phyloP scores from a whole-genome alignment of 805 yeast genomes.

The Nakazawaea populi region DNA sequence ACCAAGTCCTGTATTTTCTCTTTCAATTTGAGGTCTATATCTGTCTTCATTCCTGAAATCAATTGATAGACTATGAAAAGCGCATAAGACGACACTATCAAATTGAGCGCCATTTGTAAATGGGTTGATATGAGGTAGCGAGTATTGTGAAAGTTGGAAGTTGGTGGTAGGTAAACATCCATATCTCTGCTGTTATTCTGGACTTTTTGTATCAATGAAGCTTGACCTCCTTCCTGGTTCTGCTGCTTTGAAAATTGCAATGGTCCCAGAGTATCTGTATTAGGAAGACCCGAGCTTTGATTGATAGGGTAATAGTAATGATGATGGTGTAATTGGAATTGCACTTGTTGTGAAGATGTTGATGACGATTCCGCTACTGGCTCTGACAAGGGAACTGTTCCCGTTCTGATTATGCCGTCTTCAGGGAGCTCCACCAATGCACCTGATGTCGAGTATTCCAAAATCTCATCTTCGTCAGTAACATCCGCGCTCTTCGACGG shows the following conservation, averaged over 20 bases:
- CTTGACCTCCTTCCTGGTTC: too few relatives aligned
- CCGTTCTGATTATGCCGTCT: neutral
- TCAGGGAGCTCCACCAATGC: neutral
- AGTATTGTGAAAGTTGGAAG: conserved; percentile 47
- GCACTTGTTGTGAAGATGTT: conserved; percentile 13
- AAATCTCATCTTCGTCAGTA: conserved; percentile 8
- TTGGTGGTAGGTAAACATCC: conserved; percentile 37
- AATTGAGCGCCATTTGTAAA: conserved; percentile 49
- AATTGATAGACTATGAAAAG: conserved; percentile 37
- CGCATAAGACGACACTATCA: conserved; percentile 37
- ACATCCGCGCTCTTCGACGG: neutral
- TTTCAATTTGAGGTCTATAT: conserved; percentile 45
- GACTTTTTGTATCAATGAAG: too few relatives aligned
- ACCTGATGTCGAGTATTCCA: conserved; percentile 4
- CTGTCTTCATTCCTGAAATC: conserved; percentile 44
- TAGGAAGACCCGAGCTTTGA: neutral
- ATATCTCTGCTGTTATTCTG: too few relatives aligned
- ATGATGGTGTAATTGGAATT: conserved; percentile 37
- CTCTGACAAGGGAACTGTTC: neutral
- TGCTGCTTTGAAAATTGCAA: neutral
- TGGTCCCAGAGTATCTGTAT: neutral
- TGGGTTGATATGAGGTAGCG: conserved; percentile 60
- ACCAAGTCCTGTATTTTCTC: conserved; percentile 39
- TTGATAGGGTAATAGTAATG: conserved; percentile 30
- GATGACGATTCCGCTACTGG: neutral